Conservation (phyloP, 371 early-diverging fungal genomes). For the Mucor irregularis region DNA sequence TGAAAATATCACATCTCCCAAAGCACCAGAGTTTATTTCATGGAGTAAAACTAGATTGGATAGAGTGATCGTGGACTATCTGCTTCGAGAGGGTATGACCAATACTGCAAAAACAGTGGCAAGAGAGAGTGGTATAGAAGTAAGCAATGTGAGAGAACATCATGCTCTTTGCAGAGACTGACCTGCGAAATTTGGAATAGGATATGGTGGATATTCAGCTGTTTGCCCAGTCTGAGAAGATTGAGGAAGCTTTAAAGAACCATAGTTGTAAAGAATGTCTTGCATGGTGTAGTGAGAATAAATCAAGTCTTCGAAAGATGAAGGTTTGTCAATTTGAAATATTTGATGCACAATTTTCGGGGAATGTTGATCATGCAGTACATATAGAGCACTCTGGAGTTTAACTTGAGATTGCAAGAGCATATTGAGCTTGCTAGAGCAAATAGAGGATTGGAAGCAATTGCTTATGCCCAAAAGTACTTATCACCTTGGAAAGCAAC, state of each 20-base stretch:
- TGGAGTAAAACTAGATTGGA: conserved; percentile 87
- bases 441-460: conserved; percentile 69
- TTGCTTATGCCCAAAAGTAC: conserved; percentile 83
- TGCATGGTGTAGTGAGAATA: conserved; percentile 93
- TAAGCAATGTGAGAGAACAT: conserved; percentile 27
- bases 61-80: conserved; percentile 89
- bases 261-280: conserved; percentile 85
- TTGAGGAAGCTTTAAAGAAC: conserved; percentile 74
- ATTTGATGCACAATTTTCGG: too few species aligned
- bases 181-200: conserved; percentile 37
- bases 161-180: background rate
- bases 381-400: conserved; percentile 86
- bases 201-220: conserved; percentile 88
- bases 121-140: conserved; percentile 63
- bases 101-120: conserved; percentile 77
- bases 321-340: too few species aligned
- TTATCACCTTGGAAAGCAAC: conserved; percentile 73
- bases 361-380: background rate
- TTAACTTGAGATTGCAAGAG: conserved; percentile 91
- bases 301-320: conserved; percentile 75
- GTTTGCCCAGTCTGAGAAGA: conserved; percentile 76
- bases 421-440: conserved; percentile 82
- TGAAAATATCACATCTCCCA: conserved; percentile 55
- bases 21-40: conserved; percentile 66
- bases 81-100: conserved; percentile 83